phyloP scores from a whole-genome alignment of 2,329 filamentous ascomycete species.

The Ophiosphaerella korrae region DNA sequence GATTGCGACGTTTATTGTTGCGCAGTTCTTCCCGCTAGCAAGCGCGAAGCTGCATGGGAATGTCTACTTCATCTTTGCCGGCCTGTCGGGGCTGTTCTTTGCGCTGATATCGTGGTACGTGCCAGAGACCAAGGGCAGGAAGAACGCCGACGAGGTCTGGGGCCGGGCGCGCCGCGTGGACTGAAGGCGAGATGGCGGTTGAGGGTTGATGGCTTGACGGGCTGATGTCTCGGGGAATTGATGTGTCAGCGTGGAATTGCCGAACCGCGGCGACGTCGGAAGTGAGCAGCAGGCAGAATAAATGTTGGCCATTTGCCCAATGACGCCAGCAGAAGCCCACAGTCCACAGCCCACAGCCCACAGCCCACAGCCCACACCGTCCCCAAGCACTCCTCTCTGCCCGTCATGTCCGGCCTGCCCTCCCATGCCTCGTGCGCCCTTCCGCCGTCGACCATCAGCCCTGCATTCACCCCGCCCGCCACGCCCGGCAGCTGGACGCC shows the following conservation, averaged over 20 bases:
- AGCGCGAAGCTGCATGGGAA: conserved; percentile 80
- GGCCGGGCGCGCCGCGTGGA: conserved; percentile 60
- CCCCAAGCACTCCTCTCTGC: background rate
- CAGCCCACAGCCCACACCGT: background rate
- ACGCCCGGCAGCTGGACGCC: conserved; percentile 42
- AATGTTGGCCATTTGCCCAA: no score
- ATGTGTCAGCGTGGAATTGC: no score
- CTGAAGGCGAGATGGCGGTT: conserved; percentile 6
- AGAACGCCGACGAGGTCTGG: conserved; percentile 89
- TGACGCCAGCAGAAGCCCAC: no score
- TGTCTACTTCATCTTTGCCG: conserved; percentile 92
- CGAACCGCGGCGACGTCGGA: no score
- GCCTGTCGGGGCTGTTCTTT: conserved; percentile 69
- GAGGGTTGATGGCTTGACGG: background rate
- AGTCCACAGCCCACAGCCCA: no score
- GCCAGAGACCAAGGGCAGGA: conserved; percentile 88
- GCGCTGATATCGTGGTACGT: conserved; percentile 75
- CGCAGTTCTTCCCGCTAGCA: conserved; percentile 90
- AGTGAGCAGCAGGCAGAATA: no score
- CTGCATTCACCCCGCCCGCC: conserved; percentile 51
- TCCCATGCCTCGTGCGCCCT: conserved; percentile 59
- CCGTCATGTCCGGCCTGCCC: conserved; percentile 59
- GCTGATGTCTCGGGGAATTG: background rate
- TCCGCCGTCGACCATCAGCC: conserved; percentile 55
- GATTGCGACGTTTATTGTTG: conserved; percentile 86